Conservation (phyloP, 176 grass and related monocot species). For the Puccinellia tenuiflora region DNA sequence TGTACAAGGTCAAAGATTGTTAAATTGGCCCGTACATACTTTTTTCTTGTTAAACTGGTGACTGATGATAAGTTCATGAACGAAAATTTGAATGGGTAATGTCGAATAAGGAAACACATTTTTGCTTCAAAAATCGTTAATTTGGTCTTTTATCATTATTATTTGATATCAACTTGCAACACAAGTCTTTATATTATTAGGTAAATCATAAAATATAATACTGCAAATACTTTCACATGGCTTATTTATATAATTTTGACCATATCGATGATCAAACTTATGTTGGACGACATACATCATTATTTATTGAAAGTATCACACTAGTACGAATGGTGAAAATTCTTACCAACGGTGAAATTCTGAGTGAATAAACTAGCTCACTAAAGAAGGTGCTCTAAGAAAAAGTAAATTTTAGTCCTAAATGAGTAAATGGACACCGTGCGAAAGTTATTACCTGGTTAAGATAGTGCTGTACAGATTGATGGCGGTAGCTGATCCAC, state of each 20-base stretch:
- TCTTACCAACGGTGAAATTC: background rate
- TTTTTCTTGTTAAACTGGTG: background rate
- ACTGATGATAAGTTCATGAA: background rate
- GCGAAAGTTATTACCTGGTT: background rate
- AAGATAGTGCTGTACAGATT: no score
- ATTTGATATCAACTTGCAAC: background rate
- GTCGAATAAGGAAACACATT: background rate
- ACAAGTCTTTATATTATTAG: background rate
- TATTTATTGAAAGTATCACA: background rate
- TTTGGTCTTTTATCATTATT: background rate
- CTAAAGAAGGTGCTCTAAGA: background rate
- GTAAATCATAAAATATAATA: background rate
- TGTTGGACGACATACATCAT: background rate
- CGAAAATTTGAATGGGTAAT: background rate
- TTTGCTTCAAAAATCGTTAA: background rate
- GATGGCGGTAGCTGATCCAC: background rate
- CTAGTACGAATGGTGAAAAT: background rate
- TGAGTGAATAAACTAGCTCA: background rate
- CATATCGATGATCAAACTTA: background rate
- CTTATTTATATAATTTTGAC: background rate
- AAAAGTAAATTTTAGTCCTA: background rate
- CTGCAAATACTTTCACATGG: background rate
- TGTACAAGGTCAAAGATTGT: background rate
- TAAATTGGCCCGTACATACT: background rate
- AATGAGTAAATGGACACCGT: background rate